phyloP scores from a whole-genome alignment of 2,329 filamentous ascomycete species.

The Colletotrichum sublineola region DNA sequence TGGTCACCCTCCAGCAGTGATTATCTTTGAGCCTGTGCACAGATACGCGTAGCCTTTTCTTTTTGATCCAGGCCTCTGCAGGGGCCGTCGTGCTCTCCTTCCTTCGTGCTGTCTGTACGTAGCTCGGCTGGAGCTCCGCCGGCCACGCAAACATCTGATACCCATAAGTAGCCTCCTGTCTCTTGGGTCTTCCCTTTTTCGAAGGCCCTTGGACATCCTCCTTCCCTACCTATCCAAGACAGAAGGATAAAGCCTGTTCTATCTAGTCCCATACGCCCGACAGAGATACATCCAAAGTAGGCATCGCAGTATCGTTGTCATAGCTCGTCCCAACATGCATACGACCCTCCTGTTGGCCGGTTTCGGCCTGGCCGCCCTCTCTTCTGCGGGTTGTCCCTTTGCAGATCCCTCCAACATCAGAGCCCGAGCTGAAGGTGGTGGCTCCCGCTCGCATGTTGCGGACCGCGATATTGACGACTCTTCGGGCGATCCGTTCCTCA shows the following conservation, averaged over 20 bases:
- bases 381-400: slow-evolving; percentile 51
- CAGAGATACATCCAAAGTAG: not conserved
- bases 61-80: slow-evolving; percentile 16
- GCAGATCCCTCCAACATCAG: slow-evolving; percentile 46
- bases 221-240: not conserved
- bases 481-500: slow-evolving; percentile 63
- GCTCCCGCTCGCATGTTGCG: slow-evolving; percentile 50
- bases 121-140: slow-evolving; percentile 11
- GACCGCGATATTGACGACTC: slow-evolving; percentile 65
- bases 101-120: not conserved
- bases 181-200: not conserved
- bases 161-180: slow-evolving; percentile 25
- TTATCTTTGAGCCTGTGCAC: slow-evolving; percentile 23
- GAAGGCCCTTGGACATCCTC: not conserved
- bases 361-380: slow-evolving; percentile 43
- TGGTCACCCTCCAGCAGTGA: slow-evolving; percentile 7
- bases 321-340: slow-evolving; percentile 29
- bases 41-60: slow-evolving; percentile 20
- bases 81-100: slow-evolving; percentile 8
- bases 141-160: slow-evolving; percentile 18
- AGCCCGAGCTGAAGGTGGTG: slow-evolving; percentile 28
- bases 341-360: slow-evolving; percentile 43
- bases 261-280: not conserved
- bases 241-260: not conserved
- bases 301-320: not conserved